Evolutionary conservation across 805 yeast genomes (phyloP), one percentile per base, ranked within the genome.

Genomic region (Torulaspora maleeae): DNA sequence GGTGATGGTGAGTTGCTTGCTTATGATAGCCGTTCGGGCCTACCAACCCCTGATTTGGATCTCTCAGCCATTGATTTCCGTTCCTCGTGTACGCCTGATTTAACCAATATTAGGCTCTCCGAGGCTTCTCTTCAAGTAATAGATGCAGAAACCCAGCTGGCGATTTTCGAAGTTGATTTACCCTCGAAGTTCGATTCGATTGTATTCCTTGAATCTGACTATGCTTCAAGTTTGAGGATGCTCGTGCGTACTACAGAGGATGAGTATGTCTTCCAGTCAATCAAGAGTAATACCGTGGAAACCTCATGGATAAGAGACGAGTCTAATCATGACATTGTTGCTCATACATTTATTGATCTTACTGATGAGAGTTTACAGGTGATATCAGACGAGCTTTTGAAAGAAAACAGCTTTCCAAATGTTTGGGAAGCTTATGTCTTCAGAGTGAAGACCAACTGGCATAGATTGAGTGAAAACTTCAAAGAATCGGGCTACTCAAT

Each of bases 251-350:
- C 57, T 3, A 37, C 36, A 2, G 55, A 49, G 16, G 41, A 33
- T 1, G 34, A 52, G 5, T 61, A 49, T 33, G 20, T 52, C 28
- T 59, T 52, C 43, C 47, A 49, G 16, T 53, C 49, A 24, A 46
- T 49, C 33, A 42, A 44, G 5, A 55, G 66, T 40, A 67, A 66
- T 2, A 47, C 42, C 5, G 13, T 62, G 4, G 19, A 40, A 1
- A 33, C 25, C 5, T 30, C 42, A 8, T 77, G 82, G 82, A 22
- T 43, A 2, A 66, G 70, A 47, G 79, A 77, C 55, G 75, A 70
- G 51, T 70, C 77, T 0, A 46, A 73, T 4, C 59, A 71, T 4
- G 53, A 67, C 25, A 63, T 74, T 3, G 54, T 56, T 5, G 72
- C 71, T n/a, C 63, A 66, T 36, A 45, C 57, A 0, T 52, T 58